Evolutionary conservation across 768 basidiomycete species (phyloP), one percentile per base, ranked within the genome.

Genomic region (Tricholoma saponaceum): DNA sequence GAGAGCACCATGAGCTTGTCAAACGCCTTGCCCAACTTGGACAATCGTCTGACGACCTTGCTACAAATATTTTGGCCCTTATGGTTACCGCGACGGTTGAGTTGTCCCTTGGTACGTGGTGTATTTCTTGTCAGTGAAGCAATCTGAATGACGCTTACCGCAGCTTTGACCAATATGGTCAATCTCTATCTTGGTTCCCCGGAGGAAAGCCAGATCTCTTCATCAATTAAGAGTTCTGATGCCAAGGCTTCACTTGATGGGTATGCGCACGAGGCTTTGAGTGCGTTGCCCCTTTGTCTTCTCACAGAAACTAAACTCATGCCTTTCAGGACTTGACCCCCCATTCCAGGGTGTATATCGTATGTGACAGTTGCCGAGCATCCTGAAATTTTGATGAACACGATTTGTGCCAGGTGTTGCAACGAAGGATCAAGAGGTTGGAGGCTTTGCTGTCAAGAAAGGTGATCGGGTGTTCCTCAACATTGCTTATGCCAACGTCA

Each of bases 271-370:
- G 91, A 93, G 67, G 87, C 87, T 13, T 67, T 90, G 58, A 82
- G 89, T 90, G 54, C 63, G 87, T 81, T 0, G 22, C 20, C 43
- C 20, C 23, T 37, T 16, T 56, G n/a, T 4, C 9, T 33, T 13
- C 47, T 32, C n/a, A 37, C 9, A 32, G 4, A 16, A 10, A 25
- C 37, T 4, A 51, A 44, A 41, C 8, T 25, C 25, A 12, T 2
- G 37, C 57, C 13, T 33, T 61, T 28, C 56, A 91, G 89, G 90
- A 54, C 74, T 90, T 51, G 85, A 87, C 44, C 89, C 90, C 9
- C 80, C 85, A 3, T 85, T 92, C 75, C 79, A 78, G 54, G 89
- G 90, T 55, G 80, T 82, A 30, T 85, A 80, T 64, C 87, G 87
- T 83, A 65, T 61, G 82, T 71, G 8, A 25, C 25, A 55, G 53